phyloP scores from a whole-genome alignment of 169 alveolate species.

The Eimeria sp. region DNA sequence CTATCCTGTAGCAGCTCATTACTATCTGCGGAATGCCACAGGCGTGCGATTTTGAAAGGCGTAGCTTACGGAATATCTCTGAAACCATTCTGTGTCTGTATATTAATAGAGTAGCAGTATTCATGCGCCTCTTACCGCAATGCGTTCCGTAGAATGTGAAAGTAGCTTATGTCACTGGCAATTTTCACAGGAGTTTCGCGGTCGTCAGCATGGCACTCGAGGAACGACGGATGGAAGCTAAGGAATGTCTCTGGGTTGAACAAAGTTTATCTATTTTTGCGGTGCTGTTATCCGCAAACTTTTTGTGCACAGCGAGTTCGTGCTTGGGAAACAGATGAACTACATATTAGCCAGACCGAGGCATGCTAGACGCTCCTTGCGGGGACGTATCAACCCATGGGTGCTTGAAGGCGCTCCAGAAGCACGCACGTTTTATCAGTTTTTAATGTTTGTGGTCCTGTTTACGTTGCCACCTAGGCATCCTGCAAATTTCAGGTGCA shows the following conservation, averaged over 20 bases:
- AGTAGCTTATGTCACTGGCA: neutral
- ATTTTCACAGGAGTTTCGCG: no score
- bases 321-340: neutral
- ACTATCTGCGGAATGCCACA: neutral
- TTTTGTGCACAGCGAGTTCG: neutral
- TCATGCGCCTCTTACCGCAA: no score
- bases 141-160: neutral
- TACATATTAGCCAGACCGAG: neutral
- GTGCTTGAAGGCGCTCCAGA: neutral
- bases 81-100: no score
- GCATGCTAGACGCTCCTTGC: neutral
- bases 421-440: neutral
- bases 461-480: neutral
- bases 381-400: neutral
- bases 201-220: no score
- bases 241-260: no score
- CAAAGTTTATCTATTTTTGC: no score
- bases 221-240: no score
- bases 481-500: neutral
- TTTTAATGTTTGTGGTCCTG: neutral
- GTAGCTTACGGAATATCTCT: neutral
- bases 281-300: no score
- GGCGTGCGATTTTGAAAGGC: neutral
- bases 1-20: no score
- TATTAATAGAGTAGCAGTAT: no score